These are phyloP conservation scores for Fragilaria crotonensis DNA, from an alignment of 108 stramenopile genomes.

Conservation along the genomic window DNA sequence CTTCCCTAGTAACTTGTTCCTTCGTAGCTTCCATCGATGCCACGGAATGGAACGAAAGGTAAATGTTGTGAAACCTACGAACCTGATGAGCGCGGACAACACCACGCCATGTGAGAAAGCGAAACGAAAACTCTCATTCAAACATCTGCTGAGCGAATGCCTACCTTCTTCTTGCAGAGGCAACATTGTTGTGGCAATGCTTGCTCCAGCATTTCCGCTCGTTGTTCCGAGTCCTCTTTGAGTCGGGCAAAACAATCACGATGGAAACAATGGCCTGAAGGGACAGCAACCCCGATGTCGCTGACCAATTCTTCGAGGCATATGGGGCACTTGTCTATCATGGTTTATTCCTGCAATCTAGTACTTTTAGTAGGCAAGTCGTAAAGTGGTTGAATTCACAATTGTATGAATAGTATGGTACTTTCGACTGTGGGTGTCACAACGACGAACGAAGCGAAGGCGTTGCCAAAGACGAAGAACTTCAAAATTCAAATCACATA, in stretches of 20 bases:
- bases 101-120: not conserved
- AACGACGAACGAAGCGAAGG: too few relatives aligned
- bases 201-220: not conserved
- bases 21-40: not conserved
- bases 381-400: too few relatives aligned
- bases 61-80: not conserved
- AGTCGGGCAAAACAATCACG: not conserved
- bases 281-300: not conserved
- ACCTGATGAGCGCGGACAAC: not conserved
- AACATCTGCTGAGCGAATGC: not conserved
- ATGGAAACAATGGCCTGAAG: not conserved
- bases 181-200: not conserved
- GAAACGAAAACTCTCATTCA: not conserved
- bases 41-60: not conserved
- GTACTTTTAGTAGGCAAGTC: too few relatives aligned
- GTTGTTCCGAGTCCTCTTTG: not conserved
- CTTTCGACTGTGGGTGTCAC: too few relatives aligned
- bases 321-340: not conserved
- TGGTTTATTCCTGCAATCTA: too few relatives aligned
- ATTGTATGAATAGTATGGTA: too few relatives aligned
- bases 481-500: too few relatives aligned
- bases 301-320: not conserved
- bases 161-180: not conserved
- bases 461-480: too few relatives aligned
- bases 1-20: not conserved